Evolutionary conservation across 495 filamentous ascomycete genomes (phyloP).

Genomic region (Xylaria sp.): DNA sequence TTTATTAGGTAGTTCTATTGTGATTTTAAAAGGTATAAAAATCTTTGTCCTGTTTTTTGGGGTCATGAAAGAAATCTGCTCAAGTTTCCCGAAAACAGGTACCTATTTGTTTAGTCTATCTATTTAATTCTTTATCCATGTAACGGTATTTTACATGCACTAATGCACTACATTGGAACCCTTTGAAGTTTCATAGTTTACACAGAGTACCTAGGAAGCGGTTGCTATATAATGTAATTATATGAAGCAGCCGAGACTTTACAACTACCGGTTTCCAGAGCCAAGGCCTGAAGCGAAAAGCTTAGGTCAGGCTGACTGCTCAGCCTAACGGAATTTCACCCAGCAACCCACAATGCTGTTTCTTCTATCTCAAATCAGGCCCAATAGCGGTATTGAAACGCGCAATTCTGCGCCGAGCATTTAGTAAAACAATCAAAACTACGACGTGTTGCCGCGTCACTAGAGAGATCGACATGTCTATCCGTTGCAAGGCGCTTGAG

Average conservation of each 20-base stretch:
- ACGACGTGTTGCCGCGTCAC: slow-evolving; percentile 4
- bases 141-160: not conserved
- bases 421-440: slow-evolving; percentile 11
- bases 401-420: not conserved
- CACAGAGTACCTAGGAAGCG: not conserved
- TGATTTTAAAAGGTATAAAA: not conserved
- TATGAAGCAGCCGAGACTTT: no score
- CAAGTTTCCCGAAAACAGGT: not conserved
- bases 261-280: not conserved
- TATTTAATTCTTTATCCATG: not conserved
- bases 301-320: not conserved
- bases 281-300: not conserved
- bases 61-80: not conserved
- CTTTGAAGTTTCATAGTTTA: not conserved
- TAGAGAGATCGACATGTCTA: slow-evolving; percentile 2
- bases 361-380: not conserved
- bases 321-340: not conserved
- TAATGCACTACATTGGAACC: not conserved
- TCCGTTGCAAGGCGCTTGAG: not conserved
- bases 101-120: not conserved
- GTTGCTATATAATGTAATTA: not conserved
- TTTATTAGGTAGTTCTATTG: not conserved
- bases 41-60: not conserved
- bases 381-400: not conserved
- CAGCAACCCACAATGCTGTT: not conserved